Evolutionary conservation across 2,329 filamentous ascomycete genomes (phyloP), one percentile per base, ranked within the genome.

Genomic region (Chaetothyriales sp.): DNA sequence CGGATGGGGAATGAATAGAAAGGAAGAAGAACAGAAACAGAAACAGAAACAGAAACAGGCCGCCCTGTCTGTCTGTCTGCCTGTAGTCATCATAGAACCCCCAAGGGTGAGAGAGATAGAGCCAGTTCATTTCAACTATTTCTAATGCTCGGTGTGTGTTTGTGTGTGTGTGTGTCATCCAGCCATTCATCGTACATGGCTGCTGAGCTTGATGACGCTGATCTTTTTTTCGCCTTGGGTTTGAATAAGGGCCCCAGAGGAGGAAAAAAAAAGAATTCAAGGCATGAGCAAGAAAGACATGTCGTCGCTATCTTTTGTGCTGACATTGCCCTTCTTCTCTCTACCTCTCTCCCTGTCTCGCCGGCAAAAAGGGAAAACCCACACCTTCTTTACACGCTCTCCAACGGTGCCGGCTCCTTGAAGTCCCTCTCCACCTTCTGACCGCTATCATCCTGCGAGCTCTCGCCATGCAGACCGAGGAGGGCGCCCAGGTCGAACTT

Each of bases 361-460:
- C 32, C 32, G 32, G 5, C 32, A 39, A 39, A 5, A 39, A 15
- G 15, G 15, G 10, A 39, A 25, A 3, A 25, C 22, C 22, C 22
- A 3, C 22, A 3, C 22, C 6, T 25, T 25, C 32, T 51, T 88
- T 87, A 96, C 75, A 96, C 92, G 71, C 80, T 81, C 71, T 94
- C 86, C 65, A 95, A 80, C 67, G 95, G 87, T 67, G 79, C 80
- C n/a, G 55, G 58, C 83, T 98, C 90, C 86, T 95, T 95, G 85
- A 96, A 98, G 76, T 98, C 90, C 69, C 88, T 79, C 81, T 96
- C 92, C 60, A 93, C 86, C 86, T 95, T 96, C 76, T 95, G 86
- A 66, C 92, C 92, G 70, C 88, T 81, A 75, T 98, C 92, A 70
- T 96, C 89, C 65, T 86, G 89, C 68, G 81, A 83, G 58, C 89